phyloP scores from a whole-genome alignment of 202 grass and related monocot genomes.

The Digitaria exilis region DNA sequence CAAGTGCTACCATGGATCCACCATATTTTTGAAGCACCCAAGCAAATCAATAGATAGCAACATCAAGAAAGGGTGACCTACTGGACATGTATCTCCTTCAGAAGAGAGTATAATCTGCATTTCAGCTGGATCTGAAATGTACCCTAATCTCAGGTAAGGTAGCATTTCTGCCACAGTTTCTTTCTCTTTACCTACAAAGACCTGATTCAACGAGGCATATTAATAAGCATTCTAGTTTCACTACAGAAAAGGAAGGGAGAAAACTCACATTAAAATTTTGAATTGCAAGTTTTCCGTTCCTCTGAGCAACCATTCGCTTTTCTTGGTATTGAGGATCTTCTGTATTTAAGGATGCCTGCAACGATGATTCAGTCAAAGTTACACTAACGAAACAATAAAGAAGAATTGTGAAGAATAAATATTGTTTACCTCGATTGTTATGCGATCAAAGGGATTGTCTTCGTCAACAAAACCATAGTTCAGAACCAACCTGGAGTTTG shows the following conservation, averaged over 20 bases:
- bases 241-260: slow-evolving; percentile 15
- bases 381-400: slow-evolving; percentile 30
- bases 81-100: slow-evolving; percentile 90
- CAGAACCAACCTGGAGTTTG: slow-evolving; percentile 93
- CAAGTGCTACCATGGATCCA: neutral
- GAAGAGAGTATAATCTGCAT: slow-evolving; percentile 91
- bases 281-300: slow-evolving; percentile 90
- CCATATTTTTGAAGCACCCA: slow-evolving; percentile 10
- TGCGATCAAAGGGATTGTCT: slow-evolving; percentile 95
- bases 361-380: slow-evolving; percentile 29
- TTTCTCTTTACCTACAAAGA: slow-evolving; percentile 82
- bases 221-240: slow-evolving; percentile 25
- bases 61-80: slow-evolving; percentile 41
- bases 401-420: slow-evolving; percentile 20
- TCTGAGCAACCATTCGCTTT: slow-evolving; percentile 98
- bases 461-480: slow-evolving; percentile 99
- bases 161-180: slow-evolving; percentile 93
- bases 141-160: slow-evolving; percentile 87
- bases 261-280: slow-evolving; percentile 87
- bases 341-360: slow-evolving; percentile 89
- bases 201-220: slow-evolving; percentile 57
- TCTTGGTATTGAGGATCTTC: slow-evolving; percentile 99
- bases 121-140: slow-evolving; percentile 90
- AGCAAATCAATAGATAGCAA: slow-evolving; percentile 18
- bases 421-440: slow-evolving; percentile 74